These are phyloP conservation scores for Auricularia cornea DNA, from an alignment of 768 basidiomycete species.

Conservation along the genomic window DNA sequence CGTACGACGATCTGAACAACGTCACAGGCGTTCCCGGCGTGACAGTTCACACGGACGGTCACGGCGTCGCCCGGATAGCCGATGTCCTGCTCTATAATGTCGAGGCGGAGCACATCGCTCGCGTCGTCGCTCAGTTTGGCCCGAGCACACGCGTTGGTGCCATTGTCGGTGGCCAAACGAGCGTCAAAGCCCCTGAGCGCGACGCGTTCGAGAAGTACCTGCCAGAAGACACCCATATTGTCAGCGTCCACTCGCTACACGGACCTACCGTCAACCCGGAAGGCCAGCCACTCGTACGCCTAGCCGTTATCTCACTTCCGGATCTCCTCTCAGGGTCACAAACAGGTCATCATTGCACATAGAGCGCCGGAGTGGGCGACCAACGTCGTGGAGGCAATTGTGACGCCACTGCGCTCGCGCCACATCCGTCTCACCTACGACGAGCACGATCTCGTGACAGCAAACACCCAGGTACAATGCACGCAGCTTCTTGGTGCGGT, in stretches of 20 bases:
- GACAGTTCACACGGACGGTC: conserved; percentile 66
- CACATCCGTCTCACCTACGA: conserved; percentile 93
- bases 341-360: conserved; percentile 84
- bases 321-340: not conserved
- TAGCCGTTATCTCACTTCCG: not conserved
- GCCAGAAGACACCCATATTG: conserved; percentile 77
- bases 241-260: conserved; percentile 92
- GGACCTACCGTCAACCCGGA: conserved; percentile 82
- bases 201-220: conserved; percentile 83
- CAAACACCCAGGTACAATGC: conserved; percentile 75
- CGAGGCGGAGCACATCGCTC: conserved; percentile 79
- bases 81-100: conserved; percentile 95
- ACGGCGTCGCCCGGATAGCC: conserved; percentile 77
- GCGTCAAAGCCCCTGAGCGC: conserved; percentile 91
- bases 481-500: not conserved
- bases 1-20: not conserved
- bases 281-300: conserved; percentile 79
- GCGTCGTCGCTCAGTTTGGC: conserved; percentile 81
- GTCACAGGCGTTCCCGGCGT: conserved; percentile 49
- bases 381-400: conserved; percentile 69
- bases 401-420: conserved; percentile 71
- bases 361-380: conserved; percentile 70
- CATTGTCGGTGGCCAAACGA: conserved; percentile 92
- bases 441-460: conserved; percentile 92
- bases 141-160: conserved; percentile 76